Base-by-base conservation (phyloP, 1,284 basidiomycete genomes). In the Malassezia obtusa region DNA sequence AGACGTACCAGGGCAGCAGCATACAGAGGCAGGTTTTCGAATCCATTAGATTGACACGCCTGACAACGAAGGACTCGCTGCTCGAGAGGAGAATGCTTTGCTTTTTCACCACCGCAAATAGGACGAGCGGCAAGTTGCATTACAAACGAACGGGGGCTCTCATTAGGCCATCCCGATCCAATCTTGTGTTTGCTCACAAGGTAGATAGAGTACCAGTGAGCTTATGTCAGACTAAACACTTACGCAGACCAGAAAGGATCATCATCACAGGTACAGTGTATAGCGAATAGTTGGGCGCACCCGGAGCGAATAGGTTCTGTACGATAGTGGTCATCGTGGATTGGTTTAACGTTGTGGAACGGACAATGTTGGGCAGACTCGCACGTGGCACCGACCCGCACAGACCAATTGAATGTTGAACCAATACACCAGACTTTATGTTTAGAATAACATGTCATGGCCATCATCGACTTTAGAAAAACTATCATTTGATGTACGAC, bases 181-280 rank as follows among this genome's bases (percentile, higher is more conserved):
- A 19, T 12, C 7, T 19, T 28, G 46, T 15, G 17, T 6, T 19
- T 10, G 11, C 4, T 12, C 17, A 31, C 32, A 22, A 24, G n/a
- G 19, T n/a, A 14, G 19, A 49, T 17, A 12, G 38, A 10, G 24
- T 41, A 49, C 48, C 38, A 49, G n/a, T 49, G 48, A 22, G 48
- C 25, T 43, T 2, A 22, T 1, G 41, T 31, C 26, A 44, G 41
- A 11, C 8, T 40, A 3, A n/a, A 25, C 19, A 49, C 36, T 7
- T 43, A 49, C 44, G 44, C 2, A 36, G 15, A 9, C 11, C n/a
- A 3, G 31, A 11, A 14, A 35, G 22, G 8, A 36, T 5, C 1
- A 36, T 6, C 28, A 35, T 21, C 4, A 28, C 19, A 25, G 48
- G 48, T 2, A 49, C 19, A 3, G 48, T 6, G 2, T 31, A 28